These are phyloP conservation scores for Capsicum pubescens DNA, from an alignment of 257 asterid species.

Conservation along the genomic window DNA sequence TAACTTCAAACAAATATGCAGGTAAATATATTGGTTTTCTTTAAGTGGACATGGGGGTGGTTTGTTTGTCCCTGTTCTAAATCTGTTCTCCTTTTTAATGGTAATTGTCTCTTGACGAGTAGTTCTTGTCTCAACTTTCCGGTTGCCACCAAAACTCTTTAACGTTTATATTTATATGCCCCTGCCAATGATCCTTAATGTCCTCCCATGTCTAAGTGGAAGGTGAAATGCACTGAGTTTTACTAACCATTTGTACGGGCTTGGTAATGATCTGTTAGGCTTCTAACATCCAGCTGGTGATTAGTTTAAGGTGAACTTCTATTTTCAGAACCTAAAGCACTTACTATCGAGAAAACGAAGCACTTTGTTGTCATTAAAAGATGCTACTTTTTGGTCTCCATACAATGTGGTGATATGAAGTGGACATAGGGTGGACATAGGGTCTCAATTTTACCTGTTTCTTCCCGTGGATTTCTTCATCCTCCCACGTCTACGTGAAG, in stretches of 20 bases:
- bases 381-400: not conserved
- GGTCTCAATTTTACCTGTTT: too few species aligned
- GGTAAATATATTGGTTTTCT: slow-evolving; percentile 43
- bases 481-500: too few species aligned
- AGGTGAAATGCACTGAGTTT: not conserved
- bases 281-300: not conserved
- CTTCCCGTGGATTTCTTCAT: too few species aligned
- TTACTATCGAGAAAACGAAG: not conserved
- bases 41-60: not conserved
- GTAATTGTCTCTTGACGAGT: not conserved
- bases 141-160: not conserved
- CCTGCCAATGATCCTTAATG: not conserved
- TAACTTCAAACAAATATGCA: slow-evolving; percentile 95
- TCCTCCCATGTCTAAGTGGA: slow-evolving; percentile 1
- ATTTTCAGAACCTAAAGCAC: not conserved
- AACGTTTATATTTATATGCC: not conserved
- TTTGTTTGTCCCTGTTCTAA: not conserved
- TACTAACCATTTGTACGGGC: not conserved
- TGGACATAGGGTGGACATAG: too few species aligned
- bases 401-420: not conserved
- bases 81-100: not conserved
- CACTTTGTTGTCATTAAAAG: not conserved
- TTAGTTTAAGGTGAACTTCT: not conserved
- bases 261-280: slow-evolving; percentile 3
- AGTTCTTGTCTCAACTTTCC: not conserved